Evolutionary conservation across 2,329 filamentous ascomycete species (phyloP).

Genomic region (Botrytis deweyae): DNA sequence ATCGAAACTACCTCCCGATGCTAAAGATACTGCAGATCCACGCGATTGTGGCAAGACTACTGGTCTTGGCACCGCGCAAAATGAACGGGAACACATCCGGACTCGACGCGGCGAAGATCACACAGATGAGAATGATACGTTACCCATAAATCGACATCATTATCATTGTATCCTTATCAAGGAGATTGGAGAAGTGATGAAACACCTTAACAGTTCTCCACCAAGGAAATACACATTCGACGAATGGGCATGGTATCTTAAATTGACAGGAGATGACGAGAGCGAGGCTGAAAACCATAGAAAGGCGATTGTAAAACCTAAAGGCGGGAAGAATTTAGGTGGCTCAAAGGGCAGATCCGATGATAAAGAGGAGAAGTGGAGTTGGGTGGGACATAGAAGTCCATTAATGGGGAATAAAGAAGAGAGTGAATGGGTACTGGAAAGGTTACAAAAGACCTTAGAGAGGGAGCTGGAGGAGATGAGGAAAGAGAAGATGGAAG

Average conservation of each 20-base stretch:
- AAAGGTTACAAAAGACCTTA: constrained; percentile 59
- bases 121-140: constrained; percentile 30
- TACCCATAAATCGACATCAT: constrained; percentile 41
- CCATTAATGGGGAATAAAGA: constrained; percentile 68
- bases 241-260: constrained; percentile 83
- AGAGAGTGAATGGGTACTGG: constrained; percentile 72
- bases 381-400: constrained; percentile 68
- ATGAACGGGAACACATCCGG: constrained; percentile 28
- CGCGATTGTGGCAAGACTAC: constrained; percentile 28
- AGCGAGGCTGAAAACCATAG: constrained; percentile 50
- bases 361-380: constrained; percentile 52
- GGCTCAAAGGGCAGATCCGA: constrained; percentile 33
- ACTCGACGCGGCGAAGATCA: constrained; percentile 18
- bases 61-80: constrained; percentile 21
- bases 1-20: constrained; percentile 45
- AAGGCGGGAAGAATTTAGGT: constrained; percentile 21
- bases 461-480: constrained; percentile 40
- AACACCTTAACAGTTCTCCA: constrained; percentile 58
- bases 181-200: constrained; percentile 66
- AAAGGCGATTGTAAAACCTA: constrained; percentile 34
- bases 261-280: constrained; percentile 70
- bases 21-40: constrained; percentile 41
- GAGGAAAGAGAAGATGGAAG: constrained; percentile 30
- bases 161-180: constrained; percentile 67
- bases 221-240: constrained; percentile 72